Base-by-base conservation (phyloP, 163 green algal genomes). In the Chlamydomonas reinhardtii region DNA sequence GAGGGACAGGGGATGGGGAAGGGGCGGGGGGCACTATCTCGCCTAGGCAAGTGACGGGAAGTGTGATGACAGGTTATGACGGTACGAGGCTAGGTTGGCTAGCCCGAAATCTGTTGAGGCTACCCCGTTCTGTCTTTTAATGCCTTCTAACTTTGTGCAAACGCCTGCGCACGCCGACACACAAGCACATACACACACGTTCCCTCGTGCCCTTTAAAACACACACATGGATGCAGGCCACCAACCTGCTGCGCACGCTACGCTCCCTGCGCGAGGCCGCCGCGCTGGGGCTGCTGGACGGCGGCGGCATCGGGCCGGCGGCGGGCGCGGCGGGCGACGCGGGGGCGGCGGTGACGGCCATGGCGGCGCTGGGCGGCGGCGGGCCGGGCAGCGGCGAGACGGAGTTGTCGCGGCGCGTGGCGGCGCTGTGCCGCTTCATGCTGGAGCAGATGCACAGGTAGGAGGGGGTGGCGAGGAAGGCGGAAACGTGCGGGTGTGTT, bases 211-310 rank as follows among this genome's bases (percentile, higher is more conserved):
- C n/a, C n/a, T n/a, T n/a, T n/a, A n/a, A n/a, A n/a, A n/a, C n/a
- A n/a, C n/a, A n/a, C n/a, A n/a, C n/a, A 72, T 34, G 65, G 15
- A 35, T 35, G 24, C 25, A 96, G 92, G 95, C 97, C 27, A 83
- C 91, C 85, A 99, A 99, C 91, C 90, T 99, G 88, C 90, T 99
- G 85, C 92, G 96, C 1, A 94, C 95, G 29, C 91, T 99, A 78
- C 87, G 94, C 12, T 85, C 69, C 1, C 59, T 93, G 69, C 91
- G 91, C 25, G 94, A 99, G 84, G 97, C 97, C 0, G 89, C 90
- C 0, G 95, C 93, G 37, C 91, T 99, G 81, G 97, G 97, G 24
- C 91, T 99, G 78, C 91, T 99, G 19, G 97, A 99, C 88, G 77
- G 77, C 43, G 77, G 77, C 31, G 77, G 77, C 65, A 84, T 84